These are phyloP conservation scores for Mortierella sp. DNA, from an alignment of 371 early-diverging fungal species.

Conservation along the genomic window DNA sequence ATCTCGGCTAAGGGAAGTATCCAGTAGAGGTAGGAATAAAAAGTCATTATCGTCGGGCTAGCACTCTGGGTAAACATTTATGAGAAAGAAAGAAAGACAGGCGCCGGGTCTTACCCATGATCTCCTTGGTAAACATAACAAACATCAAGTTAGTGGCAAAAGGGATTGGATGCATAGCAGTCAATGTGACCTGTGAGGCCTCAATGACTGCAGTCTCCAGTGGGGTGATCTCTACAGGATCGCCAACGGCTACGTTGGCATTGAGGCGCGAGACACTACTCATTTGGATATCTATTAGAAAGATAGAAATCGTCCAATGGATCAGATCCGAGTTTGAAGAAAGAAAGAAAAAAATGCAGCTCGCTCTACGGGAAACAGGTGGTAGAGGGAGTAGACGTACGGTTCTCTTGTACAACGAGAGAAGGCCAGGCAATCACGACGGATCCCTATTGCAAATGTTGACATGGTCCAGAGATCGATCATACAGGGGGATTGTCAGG, in stretches of 20 bases:
- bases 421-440: slow-evolving; percentile 63
- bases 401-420: slow-evolving; percentile 48
- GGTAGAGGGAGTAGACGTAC: slow-evolving; percentile 45
- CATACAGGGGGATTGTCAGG: too few relatives aligned
- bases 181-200: slow-evolving; percentile 39
- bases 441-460: slow-evolving; percentile 40
- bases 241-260: slow-evolving; percentile 55
- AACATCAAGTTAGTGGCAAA: slow-evolving; percentile 52
- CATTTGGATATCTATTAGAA: slow-evolving; percentile 51
- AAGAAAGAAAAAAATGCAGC: slow-evolving; percentile 6
- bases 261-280: slow-evolving; percentile 52
- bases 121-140: slow-evolving; percentile 54
- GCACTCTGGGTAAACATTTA: slow-evolving; percentile 3
- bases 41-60: background rate
- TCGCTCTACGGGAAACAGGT: too few relatives aligned
- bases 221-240: slow-evolving; percentile 37
- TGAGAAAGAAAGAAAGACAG: too few relatives aligned
- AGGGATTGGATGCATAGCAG: slow-evolving; percentile 34
- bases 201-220: slow-evolving; percentile 36
- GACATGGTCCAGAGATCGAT: background rate
- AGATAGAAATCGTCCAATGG: slow-evolving; percentile 1
- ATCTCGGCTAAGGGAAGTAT: slow-evolving; percentile 55
- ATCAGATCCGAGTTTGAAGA: slow-evolving; percentile 15
- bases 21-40: too few relatives aligned
- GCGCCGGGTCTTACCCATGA: slow-evolving; percentile 42